A percentile compares a stretch with the other conserved stretches of the same genome.
phyloP scores from a whole-genome alignment of 768 basidiomycete genomes.

The Candolleomyces efflorescens region DNA sequence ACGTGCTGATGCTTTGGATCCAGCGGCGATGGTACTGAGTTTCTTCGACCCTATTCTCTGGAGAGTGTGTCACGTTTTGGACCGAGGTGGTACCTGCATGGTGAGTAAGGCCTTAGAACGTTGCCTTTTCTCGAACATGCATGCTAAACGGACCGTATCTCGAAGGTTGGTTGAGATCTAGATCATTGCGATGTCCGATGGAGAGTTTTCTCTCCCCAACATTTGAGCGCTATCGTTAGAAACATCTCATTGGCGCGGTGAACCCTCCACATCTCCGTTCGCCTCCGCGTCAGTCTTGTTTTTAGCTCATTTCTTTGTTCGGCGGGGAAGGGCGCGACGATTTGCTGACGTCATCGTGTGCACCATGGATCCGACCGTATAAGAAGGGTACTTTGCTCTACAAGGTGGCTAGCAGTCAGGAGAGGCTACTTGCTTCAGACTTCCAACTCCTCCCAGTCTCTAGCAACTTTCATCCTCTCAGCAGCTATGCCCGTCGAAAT shows the following conservation, averaged over 20 bases:
- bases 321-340: neutral
- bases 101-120: too few species aligned
- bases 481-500: conserved; percentile 42
- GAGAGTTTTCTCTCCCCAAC: too few species aligned
- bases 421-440: neutral
- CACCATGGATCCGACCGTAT: conserved; percentile 5
- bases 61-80: neutral
- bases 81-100: too few species aligned
- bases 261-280: too few species aligned
- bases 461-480: neutral
- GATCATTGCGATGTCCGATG: too few species aligned
- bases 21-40: neutral
- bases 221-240: too few species aligned
- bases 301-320: neutral
- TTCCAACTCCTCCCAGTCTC: neutral
- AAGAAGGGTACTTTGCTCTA: neutral
- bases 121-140: too few species aligned
- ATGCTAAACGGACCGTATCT: too few species aligned
- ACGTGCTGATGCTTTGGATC: neutral
- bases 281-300: too few species aligned
- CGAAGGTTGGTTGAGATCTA: too few species aligned
- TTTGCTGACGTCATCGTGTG: conserved; percentile 8
- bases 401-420: neutral
- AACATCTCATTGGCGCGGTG: too few species aligned
- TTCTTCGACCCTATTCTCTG: neutral